Evolutionary conservation across 805 yeast genomes (phyloP).

Genomic region (Millerago galiae): DNA sequence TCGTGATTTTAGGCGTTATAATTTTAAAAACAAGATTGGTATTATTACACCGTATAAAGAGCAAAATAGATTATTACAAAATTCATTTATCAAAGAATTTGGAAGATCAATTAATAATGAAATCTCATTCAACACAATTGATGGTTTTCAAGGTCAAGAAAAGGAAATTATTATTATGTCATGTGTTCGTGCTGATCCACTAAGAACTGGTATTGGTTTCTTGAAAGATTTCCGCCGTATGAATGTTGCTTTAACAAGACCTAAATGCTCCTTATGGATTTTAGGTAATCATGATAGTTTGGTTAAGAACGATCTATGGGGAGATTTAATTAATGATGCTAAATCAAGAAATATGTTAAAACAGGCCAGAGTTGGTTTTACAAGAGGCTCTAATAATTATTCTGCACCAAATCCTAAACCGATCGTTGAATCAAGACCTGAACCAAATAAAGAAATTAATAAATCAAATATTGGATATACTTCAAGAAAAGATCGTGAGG

Average conservation of each 20-base stretch:
- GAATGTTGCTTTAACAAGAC: slow-evolving; percentile 97
- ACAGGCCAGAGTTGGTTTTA: slow-evolving; percentile 16
- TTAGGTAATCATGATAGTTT: slow-evolving; percentile 74
- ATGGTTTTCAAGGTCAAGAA: slow-evolving; percentile 98
- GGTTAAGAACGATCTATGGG: slow-evolving; percentile 65
- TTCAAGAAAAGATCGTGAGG: no score
- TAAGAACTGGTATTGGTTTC: slow-evolving; percentile 66
- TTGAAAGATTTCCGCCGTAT: slow-evolving; percentile 87
- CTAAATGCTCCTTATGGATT: slow-evolving; percentile 87
- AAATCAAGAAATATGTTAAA: slow-evolving; percentile 31
- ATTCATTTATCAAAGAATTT: slow-evolving; percentile 47
- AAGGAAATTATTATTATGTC: slow-evolving; percentile 91
- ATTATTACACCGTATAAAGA: slow-evolving; percentile 93
- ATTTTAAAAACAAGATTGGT: slow-evolving; percentile 74
- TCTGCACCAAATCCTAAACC: not conserved
- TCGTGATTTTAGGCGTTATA: slow-evolving; percentile 34
- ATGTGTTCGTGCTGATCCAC: slow-evolving; percentile 84
- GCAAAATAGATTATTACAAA: slow-evolving; percentile 59
- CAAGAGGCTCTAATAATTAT: not conserved
- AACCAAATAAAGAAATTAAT: no score
- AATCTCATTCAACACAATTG: slow-evolving; percentile 90
- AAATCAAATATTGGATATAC: not conserved
- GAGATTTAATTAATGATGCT: slow-evolving; percentile 61
- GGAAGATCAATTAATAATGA: slow-evolving; percentile 59
- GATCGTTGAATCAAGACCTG: not conserved